Base-by-base conservation (phyloP, 2,329 filamentous ascomycete species). In the Chalaropsis ovoidea region DNA sequence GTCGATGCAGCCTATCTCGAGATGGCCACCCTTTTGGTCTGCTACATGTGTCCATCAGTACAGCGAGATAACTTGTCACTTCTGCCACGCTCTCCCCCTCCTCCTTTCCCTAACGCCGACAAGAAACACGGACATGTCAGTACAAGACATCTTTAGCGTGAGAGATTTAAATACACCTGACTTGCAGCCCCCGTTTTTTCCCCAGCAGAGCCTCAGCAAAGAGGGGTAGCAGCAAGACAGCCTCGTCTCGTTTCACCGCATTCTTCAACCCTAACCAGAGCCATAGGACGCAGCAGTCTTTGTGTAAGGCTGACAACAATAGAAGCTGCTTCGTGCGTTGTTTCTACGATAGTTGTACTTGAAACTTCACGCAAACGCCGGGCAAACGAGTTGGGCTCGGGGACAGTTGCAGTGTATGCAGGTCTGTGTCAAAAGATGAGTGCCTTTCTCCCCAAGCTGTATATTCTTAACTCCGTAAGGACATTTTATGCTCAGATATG, bases 161-260 rank as follows among this genome's bases (percentile, higher is more conserved):
- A 56, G 52, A 56, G 52, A 56, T 56, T 56, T 56, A 56, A 56
- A 56, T n/a, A 31, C 52, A 35, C 17, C 15, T 31, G 19, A 15
- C 52, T 56, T 56, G 5, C 27, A 56, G 22, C 52, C 52, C 52
- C 52, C 52, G 2, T 31, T 35, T 56, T 56, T 54, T 10, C 22
- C 43, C 47, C 24, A 56, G 24, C 52, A 56, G 52, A 56, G 52
- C 27, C 52, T 56, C 24, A 56, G 31, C 3, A 17, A 15, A n/a
- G 15, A 17, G 3, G 13, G 24, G 45, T 10, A 49, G n/a, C 17
- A 47, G 22, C 11, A 15, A 15, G n/a, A 31, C 31, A 31, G 31
- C 31, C 31, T 4, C 3, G 19, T 24, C 19, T 8, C n/a, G 3
- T 24, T 11, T 8, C n/a, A 2, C 47, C 22, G 47, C 8, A 49